Conservation (phyloP, 441 rosid genomes). For the Mallotus repandus region DNA sequence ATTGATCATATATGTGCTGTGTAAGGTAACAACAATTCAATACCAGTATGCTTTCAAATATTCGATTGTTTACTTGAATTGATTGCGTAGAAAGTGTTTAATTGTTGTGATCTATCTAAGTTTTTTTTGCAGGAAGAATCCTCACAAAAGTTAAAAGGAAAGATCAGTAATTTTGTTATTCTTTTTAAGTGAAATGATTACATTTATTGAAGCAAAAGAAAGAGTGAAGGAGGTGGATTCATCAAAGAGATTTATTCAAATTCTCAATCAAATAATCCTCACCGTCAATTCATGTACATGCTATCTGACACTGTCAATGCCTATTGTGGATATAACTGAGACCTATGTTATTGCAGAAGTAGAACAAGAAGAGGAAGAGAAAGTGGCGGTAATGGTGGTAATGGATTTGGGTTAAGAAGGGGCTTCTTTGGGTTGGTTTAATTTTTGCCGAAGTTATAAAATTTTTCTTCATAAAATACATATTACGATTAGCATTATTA, state of each 20-base stretch:
- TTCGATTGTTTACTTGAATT: neutral
- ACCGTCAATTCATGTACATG: no score
- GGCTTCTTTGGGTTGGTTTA: no score
- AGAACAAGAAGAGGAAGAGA: no score
- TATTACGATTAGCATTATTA: conserved; percentile 27
- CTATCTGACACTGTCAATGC: no score
- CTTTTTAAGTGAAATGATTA: conserved; percentile 24
- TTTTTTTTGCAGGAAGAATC: conserved; percentile 6
- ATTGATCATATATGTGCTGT: neutral
- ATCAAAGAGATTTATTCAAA: no score
- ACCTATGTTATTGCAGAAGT: no score
- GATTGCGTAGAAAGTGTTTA: neutral
- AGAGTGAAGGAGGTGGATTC: conserved; percentile 33
- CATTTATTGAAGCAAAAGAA: conserved; percentile 43
- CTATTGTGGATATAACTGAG: no score
- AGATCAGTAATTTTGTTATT: no score
- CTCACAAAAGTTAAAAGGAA: neutral
- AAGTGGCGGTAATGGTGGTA: no score
- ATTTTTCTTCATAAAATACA: conserved; percentile 78
- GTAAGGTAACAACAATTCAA: conserved; percentile 12
- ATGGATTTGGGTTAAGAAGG: no score
- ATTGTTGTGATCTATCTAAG: conserved; percentile 12
- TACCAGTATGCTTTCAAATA: neutral
- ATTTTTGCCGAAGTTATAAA: conserved; percentile 57
- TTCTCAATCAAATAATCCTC: no score